Evolutionary conservation across 129 eudicot genomes (phyloP), one percentile per base, ranked within the genome.

Genomic region (Pulicaria dysenterica): DNA sequence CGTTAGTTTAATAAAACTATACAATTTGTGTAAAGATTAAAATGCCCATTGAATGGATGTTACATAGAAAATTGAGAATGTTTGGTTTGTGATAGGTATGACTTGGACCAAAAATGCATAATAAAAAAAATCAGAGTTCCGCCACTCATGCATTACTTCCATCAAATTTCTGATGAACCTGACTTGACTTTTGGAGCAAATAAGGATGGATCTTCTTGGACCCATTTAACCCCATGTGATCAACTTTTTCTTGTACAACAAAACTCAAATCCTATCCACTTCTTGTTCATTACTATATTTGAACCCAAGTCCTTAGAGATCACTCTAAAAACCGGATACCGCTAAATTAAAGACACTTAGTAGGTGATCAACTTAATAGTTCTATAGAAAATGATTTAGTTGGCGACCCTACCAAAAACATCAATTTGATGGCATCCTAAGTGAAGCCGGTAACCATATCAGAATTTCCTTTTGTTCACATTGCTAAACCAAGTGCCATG

Each of bases 91-190:
- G 61, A 48, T 37, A 16, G 73, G 73, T 8, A 16, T 49, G 44
- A 68, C 48, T 68, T 36, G 51, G 19, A 51, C 62, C 12, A 55
- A 12, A 51, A 17, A 39, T 12, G 64, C 64, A 11, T 58, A 11
- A 1, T 14, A 1, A 3, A 56, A 68, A 68, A 38, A 36, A 51
- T 24, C 42, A 39, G 5, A 39, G 53, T 40, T 70, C 62, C 62
- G 50, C 39, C 49, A 69, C 73, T 69, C 62, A 16, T 69, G 73
- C 73, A 69, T 50, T 51, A 39, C 43, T 9, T 69, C 8, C 62
- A 39, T 69, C 73, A 69, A 24, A 54, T 15, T 40, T 54, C 54
- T 3, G 64, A 70, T 19, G 8, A 54, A 8, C 53, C 12, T 70
- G 58, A 54, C 64, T 70, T 70, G 64, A 70, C 64, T 54, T 69